Evolutionary conservation across 2,329 filamentous ascomycete species (phyloP), one percentile per base, ranked within the genome.

Genomic region (Ampelomyces quisqualis): DNA sequence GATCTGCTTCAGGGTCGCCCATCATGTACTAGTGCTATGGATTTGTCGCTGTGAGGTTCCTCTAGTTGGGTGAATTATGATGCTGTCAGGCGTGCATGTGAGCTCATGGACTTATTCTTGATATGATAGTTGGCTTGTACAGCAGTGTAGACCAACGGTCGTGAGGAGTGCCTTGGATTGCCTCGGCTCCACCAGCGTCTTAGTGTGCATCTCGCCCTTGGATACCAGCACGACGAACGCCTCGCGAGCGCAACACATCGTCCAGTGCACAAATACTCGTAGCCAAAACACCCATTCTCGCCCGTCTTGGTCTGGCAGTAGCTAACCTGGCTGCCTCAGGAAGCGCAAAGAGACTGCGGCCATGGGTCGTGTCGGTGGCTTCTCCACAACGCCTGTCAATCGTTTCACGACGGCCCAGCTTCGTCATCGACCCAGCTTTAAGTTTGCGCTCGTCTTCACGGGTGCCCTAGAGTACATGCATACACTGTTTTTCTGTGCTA

Each of bases 1-100:
- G 54, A 45, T 52, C 58, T 34, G 48, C 58, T 33, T 54, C 51
- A 4, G 31, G 23, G 4, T 48, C n/a, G 20, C 45, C 50, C 64
- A 65, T 68, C 20, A 15, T 49, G 26, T 6, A 23, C n/a, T 10
- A 19, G 14, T 19, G 11, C 15, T 2, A n/a, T 11, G 15, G 13
- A 4, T 17, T 10, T 27, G 14, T 31, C 6, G 9, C 15, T 22
- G 18, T 7, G 14, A 18, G 6, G 23, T 20, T 15, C 14, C 13
- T 9, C 21, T 8, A 10, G 20, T 4, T 3, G 7, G 8, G 13
- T n/a, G n/a, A n/a, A n/a, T n/a, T n/a, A 24, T 7, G 9, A 7
- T 7, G 22, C 22, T 24, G 9, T 24, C 22, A 24, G 7, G 7
- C 22, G 22, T 24, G n/a, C 3, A 7, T 8, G 10, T 17, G 15